Conservation (phyloP, 805 yeast species). For the Kurtzmaniella cleridarum region DNA sequence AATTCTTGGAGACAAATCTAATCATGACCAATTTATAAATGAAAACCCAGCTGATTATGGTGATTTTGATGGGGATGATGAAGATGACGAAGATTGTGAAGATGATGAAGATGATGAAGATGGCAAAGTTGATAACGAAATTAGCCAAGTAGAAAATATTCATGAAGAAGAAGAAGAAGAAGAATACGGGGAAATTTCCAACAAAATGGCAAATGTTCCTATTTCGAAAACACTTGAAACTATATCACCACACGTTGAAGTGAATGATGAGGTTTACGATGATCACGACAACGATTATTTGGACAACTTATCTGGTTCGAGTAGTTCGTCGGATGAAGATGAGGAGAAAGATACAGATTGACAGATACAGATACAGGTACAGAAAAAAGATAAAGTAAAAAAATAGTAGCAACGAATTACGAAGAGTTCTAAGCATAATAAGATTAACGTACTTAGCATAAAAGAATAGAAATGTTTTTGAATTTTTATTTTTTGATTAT, state of each 20-base stretch:
- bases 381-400: slow-evolving; percentile 12
- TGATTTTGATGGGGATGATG: slow-evolving; percentile 8
- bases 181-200: slow-evolving; percentile 27
- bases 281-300: slow-evolving; percentile 25
- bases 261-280: slow-evolving; percentile 19
- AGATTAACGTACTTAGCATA: slow-evolving; percentile 8
- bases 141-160: slow-evolving; percentile 13
- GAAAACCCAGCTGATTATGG: slow-evolving; percentile 8
- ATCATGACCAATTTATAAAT: slow-evolving; percentile 27
- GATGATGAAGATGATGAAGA: slow-evolving; percentile 7
- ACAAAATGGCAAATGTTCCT: slow-evolving; percentile 30
- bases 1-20: slow-evolving; percentile 30
- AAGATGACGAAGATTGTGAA: slow-evolving; percentile 5
- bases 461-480: background rate
- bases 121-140: slow-evolving; percentile 9
- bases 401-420: slow-evolving; percentile 28
- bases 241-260: slow-evolving; percentile 5
- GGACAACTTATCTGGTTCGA: slow-evolving; percentile 39
- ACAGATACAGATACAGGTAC: slow-evolving; percentile 6
- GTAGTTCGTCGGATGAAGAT: slow-evolving; percentile 37
- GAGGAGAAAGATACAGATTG: slow-evolving; percentile 15
- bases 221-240: slow-evolving; percentile 13
- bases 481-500: too few relatives aligned
- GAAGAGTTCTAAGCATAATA: slow-evolving; percentile 37
- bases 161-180: slow-evolving; percentile 19